These are phyloP conservation scores for Eustoma russellianum DNA, from an alignment of 257 asterid species.

Conservation along the genomic window DNA sequence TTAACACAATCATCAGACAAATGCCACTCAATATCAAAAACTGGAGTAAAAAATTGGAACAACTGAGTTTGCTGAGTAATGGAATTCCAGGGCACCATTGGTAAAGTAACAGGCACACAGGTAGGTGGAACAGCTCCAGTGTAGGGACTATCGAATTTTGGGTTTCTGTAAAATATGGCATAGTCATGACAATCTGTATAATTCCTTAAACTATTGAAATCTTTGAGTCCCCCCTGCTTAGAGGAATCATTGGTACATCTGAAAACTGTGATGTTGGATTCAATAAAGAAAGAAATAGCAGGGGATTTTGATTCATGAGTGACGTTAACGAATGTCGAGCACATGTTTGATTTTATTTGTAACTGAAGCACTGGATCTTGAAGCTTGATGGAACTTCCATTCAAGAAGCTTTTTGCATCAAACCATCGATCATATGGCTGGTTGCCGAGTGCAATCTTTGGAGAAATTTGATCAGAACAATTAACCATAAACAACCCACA, in stretches of 20 bases:
- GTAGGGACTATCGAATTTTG: not conserved
- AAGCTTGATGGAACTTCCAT: conserved; percentile 9
- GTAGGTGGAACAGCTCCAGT: not conserved
- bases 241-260: not conserved
- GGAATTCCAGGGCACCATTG: not conserved
- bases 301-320: conserved; percentile 11
- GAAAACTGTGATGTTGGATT: conserved; percentile 19
- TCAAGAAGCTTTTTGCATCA: not conserved
- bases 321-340: not conserved
- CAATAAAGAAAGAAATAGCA: conserved; percentile 9
- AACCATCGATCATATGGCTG: conserved; percentile 1
- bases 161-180: not conserved
- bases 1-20: conserved; percentile 19
- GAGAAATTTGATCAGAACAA: not conserved
- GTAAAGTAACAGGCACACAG: conserved; percentile 17
- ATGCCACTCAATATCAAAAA: conserved; percentile 21
- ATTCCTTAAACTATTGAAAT: not conserved
- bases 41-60: conserved; percentile 8
- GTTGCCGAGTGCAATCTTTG: conserved; percentile 12
- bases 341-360: not conserved
- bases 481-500: conserved; percentile 34
- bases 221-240: accelerated
- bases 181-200: not conserved
- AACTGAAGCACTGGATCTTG: not conserved
- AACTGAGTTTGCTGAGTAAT: not conserved